These are phyloP conservation scores for Trichoderma endophyticum DNA, from an alignment of 2,329 filamentous ascomycete genomes.

Conservation along the genomic window DNA sequence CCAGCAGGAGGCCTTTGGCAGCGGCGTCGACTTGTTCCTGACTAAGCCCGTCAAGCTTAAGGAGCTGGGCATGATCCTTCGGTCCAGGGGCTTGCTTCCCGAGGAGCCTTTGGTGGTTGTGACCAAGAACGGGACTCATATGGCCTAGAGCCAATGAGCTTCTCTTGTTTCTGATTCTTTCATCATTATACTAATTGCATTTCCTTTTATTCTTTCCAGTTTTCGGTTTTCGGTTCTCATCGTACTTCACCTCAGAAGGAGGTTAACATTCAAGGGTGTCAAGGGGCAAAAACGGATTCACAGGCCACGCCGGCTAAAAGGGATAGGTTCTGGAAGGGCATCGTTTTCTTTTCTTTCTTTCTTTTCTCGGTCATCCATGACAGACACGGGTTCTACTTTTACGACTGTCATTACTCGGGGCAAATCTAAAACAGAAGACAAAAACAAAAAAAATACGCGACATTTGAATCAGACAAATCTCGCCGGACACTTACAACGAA, in stretches of 20 bases:
- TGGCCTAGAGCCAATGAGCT: not conserved
- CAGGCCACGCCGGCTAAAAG: not conserved
- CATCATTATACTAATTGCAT: not conserved
- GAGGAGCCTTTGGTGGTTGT: conserved; percentile 1
- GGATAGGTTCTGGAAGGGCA: not conserved
- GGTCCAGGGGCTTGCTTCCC: conserved; percentile 14
- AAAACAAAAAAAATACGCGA: not conserved
- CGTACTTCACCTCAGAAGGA: not conserved
- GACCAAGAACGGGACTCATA: conserved; percentile 2
- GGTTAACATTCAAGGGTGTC: not conserved
- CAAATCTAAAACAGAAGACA: not conserved
- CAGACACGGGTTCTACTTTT: not conserved
- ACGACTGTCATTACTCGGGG: not conserved
- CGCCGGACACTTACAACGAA: not conserved
- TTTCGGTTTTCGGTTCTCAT: not conserved
- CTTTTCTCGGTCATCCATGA: not conserved
- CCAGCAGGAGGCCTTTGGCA: conserved; percentile 51
- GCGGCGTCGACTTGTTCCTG: conserved; percentile 52
- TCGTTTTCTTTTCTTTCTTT: not conserved
- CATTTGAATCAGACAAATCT: not conserved
- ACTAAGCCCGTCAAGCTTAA: conserved; percentile 51
- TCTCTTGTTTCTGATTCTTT: not conserved
- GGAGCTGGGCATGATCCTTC: conserved; percentile 30
- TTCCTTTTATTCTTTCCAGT: not conserved
- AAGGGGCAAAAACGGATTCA: not conserved